These are phyloP conservation scores for Ajuga chamaepitys DNA, from an alignment of 257 asterid genomes.

Conservation along the genomic window DNA sequence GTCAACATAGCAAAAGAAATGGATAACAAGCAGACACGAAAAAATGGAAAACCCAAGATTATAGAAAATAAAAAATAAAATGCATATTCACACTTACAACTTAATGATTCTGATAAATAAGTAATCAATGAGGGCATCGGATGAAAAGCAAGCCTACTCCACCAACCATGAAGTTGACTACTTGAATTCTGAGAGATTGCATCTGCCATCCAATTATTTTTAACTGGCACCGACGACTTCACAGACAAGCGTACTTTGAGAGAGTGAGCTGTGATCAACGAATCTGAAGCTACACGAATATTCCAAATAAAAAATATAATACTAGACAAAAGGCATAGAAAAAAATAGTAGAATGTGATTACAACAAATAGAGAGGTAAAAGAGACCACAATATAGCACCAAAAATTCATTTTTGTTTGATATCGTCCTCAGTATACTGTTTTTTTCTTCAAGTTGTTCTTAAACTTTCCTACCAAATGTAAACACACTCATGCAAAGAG, in stretches of 20 bases:
- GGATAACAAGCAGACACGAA: not conserved
- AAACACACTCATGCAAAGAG: not conserved
- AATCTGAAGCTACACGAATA: slow-evolving; percentile 25
- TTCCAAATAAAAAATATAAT: not conserved
- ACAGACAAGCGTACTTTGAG: not conserved
- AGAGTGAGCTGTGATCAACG: slow-evolving; percentile 4
- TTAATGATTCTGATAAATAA: slow-evolving; percentile 18
- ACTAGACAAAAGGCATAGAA: not conserved
- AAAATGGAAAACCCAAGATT: not conserved
- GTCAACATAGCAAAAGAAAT: not conserved
- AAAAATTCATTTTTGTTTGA: not conserved
- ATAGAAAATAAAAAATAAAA: not conserved
- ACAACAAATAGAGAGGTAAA: not conserved
- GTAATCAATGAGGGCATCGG: slow-evolving; percentile 26
- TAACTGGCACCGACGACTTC: slow-evolving; percentile 8
- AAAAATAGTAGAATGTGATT: not conserved
- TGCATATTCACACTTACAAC: slow-evolving; percentile 28
- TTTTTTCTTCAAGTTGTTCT: too few relatives aligned
- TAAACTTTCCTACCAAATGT: not conserved
- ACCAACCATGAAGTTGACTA: slow-evolving; percentile 37
- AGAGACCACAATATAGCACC: not conserved
- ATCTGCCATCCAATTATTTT: slow-evolving; percentile 19
- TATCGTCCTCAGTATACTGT: not conserved
- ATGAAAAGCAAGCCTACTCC: slow-evolving; percentile 42
- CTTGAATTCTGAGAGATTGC: slow-evolving; percentile 20